Percentiles rank a stretch among this genome's conserved stretches.
Conservation (phyloP, 2,329 filamentous ascomycete genomes). For the Sclerotinia minor region DNA sequence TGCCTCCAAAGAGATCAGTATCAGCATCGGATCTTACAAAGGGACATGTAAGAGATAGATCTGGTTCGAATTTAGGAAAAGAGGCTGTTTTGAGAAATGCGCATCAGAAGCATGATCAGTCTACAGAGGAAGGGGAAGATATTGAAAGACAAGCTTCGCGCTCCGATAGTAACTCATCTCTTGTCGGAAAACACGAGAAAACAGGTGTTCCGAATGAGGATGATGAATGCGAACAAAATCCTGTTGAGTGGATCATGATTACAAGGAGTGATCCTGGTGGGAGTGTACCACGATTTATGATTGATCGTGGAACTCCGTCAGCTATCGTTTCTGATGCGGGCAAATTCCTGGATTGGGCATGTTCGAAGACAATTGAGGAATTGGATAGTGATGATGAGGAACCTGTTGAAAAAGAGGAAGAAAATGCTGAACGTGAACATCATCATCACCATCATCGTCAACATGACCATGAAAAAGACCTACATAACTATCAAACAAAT, state of each 20-base stretch:
- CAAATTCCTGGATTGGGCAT: conserved; percentile 71
- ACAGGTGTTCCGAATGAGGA: conserved; percentile 41
- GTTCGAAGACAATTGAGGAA: conserved; percentile 43
- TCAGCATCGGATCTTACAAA: conserved; percentile 49
- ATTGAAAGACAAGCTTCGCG: conserved; percentile 25
- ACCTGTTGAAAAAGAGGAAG: conserved; percentile 25
- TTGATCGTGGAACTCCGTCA: conserved; percentile 66
- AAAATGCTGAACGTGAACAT: conserved; percentile 31
- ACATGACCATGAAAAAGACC: conserved; percentile 37
- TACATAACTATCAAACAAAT: conserved; percentile 41
- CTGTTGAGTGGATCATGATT: conserved; percentile 75
- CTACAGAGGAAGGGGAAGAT: conserved; percentile 22
- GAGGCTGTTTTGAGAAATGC: conserved; percentile 50
- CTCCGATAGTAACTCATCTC: conserved; percentile 31
- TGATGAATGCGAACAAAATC: conserved; percentile 57
- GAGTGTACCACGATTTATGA: conserved; percentile 70
- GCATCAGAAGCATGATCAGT: conserved; percentile 33
- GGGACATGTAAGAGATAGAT: conserved; percentile 39
- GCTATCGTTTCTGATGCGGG: conserved; percentile 64
- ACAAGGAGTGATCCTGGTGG: conserved; percentile 72
- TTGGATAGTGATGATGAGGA: conserved; percentile 35
- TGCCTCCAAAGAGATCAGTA: conserved; percentile 44
- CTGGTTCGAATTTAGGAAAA: conserved; percentile 42
- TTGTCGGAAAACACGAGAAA: conserved; percentile 42
- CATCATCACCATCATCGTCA: conserved; percentile 26